Percentiles rank a stretch among this genome's conserved stretches.
Evolutionary conservation across 768 basidiomycete genomes (phyloP).

Genomic region (Amyloporia xantha): DNA sequence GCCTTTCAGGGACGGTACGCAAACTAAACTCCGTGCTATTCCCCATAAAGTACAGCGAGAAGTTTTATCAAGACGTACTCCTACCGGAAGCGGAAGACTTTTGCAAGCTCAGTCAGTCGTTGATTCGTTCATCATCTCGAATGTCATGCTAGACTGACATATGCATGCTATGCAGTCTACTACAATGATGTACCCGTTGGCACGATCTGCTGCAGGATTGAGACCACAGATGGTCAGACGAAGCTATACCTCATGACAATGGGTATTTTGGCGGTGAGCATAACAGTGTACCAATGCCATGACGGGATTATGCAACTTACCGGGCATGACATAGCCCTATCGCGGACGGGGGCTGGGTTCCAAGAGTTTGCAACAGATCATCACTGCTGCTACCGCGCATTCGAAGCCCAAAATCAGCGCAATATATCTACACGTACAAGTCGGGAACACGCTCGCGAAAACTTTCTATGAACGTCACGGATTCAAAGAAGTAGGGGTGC

Average conservation of each 20-base stretch:
- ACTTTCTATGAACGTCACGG: conserved; percentile 80
- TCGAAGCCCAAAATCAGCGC: conserved; percentile 56
- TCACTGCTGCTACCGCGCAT: conserved; percentile 54
- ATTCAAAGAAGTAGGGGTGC: conserved; percentile 59
- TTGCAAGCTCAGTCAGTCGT: conserved; percentile 76
- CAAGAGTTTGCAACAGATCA: conserved; percentile 58
- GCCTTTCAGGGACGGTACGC: conserved; percentile 41
- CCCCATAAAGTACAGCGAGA: conserved; percentile 84
- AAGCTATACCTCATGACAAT: conserved; percentile 86
- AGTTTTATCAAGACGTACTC: conserved; percentile 79
- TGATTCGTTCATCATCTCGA: background rate
- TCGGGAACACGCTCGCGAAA: conserved; percentile 73
- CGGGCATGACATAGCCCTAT: conserved; percentile 53
- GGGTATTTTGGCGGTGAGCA: conserved; percentile 77
- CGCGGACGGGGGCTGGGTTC: conserved; percentile 74
- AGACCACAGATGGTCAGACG: conserved; percentile 51
- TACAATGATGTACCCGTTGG: conserved; percentile 92
- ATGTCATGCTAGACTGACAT: too few relatives aligned
- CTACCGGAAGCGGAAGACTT: conserved; percentile 75
- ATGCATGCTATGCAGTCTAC: conserved; percentile 66
- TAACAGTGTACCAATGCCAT: conserved; percentile 4
- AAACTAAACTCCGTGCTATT: conserved; percentile 75
- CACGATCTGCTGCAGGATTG: conserved; percentile 79
- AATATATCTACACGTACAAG: conserved; percentile 83
- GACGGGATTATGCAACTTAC: background rate